phyloP scores from a whole-genome alignment of 2,329 filamentous ascomycete species.

The Penicillium sp. region DNA sequence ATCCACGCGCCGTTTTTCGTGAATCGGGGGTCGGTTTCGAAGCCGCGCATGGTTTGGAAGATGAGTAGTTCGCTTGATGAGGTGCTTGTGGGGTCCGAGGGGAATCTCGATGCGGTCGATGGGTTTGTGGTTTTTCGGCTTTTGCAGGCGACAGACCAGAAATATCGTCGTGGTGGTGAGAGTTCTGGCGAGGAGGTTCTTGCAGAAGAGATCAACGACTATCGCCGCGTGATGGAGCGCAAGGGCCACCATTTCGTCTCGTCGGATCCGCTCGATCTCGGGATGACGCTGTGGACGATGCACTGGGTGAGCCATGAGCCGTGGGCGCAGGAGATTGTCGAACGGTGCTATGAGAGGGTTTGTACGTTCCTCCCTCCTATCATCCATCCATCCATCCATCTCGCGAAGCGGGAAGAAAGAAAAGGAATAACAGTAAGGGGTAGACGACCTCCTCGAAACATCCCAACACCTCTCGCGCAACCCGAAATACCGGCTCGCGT shows the following conservation, averaged over 20 bases:
- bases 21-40: slow-evolving; percentile 32
- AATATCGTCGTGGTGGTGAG: slow-evolving; percentile 12
- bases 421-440: too few relatives aligned
- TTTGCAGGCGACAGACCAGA: slow-evolving; percentile 49
- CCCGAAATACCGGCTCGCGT: slow-evolving; percentile 51
- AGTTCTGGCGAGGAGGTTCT: slow-evolving; percentile 24
- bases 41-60: slow-evolving; percentile 61
- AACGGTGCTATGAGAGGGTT: slow-evolving; percentile 42
- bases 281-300: slow-evolving; percentile 63
- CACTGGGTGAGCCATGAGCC: slow-evolving; percentile 57
- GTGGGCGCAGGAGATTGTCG: slow-evolving; percentile 53
- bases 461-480: slow-evolving; percentile 42
- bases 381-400: too few relatives aligned
- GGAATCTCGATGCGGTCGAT: slow-evolving; percentile 61
- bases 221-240: slow-evolving; percentile 53
- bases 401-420: too few relatives aligned
- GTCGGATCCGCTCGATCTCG: slow-evolving; percentile 60
- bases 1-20: slow-evolving; percentile 60
- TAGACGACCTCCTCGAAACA: slow-evolving; percentile 44
- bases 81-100: slow-evolving; percentile 57
- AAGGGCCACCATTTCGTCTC: slow-evolving; percentile 53
- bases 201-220: slow-evolving; percentile 57
- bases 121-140: slow-evolving; percentile 58
- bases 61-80: slow-evolving; percentile 54
- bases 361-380: slow-evolving; percentile 37